A percentile compares a stretch with the other conserved stretches of the same genome.
These are phyloP conservation scores for Psilocybe cyanescens DNA, from an alignment of 768 basidiomycete species.

Conservation along the genomic window DNA sequence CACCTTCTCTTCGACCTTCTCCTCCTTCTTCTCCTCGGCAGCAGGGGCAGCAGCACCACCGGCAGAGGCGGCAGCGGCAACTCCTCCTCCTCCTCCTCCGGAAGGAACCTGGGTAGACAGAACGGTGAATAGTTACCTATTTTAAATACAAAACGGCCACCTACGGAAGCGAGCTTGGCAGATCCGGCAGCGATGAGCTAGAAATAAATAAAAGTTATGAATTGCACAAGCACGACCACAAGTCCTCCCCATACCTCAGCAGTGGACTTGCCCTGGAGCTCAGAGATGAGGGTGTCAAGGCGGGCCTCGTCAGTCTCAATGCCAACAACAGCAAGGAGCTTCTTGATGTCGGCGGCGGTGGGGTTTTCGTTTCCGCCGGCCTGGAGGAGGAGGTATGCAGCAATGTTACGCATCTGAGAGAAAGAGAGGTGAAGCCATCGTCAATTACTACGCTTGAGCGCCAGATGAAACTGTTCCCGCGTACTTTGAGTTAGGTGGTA, in stretches of 20 bases:
- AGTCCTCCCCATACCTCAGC: conserved; percentile 57
- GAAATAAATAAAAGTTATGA: conserved; percentile 7
- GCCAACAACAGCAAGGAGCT: conserved; percentile 83
- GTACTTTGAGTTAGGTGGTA: conserved; percentile 47
- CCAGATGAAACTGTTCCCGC: conserved; percentile 12
- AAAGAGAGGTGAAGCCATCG: conserved; percentile 5
- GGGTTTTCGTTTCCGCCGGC: conserved; percentile 91
- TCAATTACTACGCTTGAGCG: conserved; percentile 3
- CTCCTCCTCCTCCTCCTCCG: conserved; percentile 75
- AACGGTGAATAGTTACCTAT: background rate
- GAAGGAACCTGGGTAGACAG: conserved; percentile 73
- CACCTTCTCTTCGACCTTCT: conserved; percentile 93
- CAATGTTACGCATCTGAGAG: conserved; percentile 85
- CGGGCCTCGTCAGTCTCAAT: conserved; percentile 87
- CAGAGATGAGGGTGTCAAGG: conserved; percentile 81
- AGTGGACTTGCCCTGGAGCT: conserved; percentile 90
- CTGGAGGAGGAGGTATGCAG: conserved; percentile 97
- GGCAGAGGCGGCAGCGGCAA: conserved; percentile 53
- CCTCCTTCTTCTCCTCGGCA: conserved; percentile 81
- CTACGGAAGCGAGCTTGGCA: conserved; percentile 90
- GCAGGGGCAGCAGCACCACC: conserved; percentile 63
- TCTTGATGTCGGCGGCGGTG: conserved; percentile 85
- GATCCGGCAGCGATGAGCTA: conserved; percentile 93
- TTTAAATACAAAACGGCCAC: conserved; percentile 23
- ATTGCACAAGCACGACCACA: conserved; percentile 9